phyloP scores from a whole-genome alignment of 805 yeast genomes.

The Cyberlindnera bimundalis region DNA sequence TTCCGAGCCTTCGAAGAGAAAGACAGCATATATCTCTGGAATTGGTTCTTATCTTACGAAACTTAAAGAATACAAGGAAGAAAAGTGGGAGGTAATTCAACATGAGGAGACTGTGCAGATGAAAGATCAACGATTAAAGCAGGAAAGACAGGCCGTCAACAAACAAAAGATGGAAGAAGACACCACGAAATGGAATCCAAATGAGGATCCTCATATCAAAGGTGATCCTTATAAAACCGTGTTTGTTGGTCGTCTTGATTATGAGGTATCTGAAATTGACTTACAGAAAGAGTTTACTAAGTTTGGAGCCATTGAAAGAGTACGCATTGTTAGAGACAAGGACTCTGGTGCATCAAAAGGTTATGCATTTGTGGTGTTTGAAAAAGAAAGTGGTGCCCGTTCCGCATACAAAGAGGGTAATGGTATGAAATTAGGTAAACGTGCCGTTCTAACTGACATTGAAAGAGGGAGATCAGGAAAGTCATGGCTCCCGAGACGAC shows the following conservation, averaged over 20 bases:
- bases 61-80: conserved; percentile 29
- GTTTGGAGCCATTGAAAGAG: conserved; percentile 69
- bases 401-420: conserved; percentile 60
- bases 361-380: conserved; percentile 78
- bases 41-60: conserved; percentile 20
- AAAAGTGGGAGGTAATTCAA: conserved; percentile 12
- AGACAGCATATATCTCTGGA: conserved; percentile 20
- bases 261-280: conserved; percentile 62
- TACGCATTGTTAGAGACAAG: conserved; percentile 54
- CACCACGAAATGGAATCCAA: conserved; percentile 49
- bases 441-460: conserved; percentile 63
- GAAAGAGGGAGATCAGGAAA: conserved; percentile 66
- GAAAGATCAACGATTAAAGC: conserved; percentile 27
- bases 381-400: conserved; percentile 54
- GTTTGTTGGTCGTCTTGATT: conserved; percentile 72
- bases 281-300: conserved; percentile 55
- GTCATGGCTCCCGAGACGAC: conserved; percentile 67
- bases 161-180: conserved; percentile 34
- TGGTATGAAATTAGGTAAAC: conserved; percentile 45
- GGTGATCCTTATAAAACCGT: conserved; percentile 80
- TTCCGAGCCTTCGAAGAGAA: conserved; percentile 15
- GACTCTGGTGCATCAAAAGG: conserved; percentile 61
- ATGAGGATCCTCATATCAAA: conserved; percentile 48
- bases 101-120: conserved; percentile 32
- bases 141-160: conserved; percentile 22